Conservation (phyloP, 78 protist genomes). For the Diacronema lutheri region DNA sequence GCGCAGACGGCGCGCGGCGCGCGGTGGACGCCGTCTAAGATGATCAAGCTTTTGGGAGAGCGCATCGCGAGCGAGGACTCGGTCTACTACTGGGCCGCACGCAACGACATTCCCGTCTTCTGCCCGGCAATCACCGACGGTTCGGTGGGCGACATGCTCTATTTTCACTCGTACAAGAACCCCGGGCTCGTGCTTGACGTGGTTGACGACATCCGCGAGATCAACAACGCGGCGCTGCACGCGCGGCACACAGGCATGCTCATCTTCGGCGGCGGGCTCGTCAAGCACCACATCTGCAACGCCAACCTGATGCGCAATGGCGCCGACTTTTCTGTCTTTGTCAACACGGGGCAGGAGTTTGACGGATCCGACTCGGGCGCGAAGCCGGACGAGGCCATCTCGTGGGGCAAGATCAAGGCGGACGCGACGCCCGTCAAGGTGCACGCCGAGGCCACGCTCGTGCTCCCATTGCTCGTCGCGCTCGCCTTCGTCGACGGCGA, state of each 20-base stretch:
- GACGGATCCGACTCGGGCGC: constrained; percentile 97
- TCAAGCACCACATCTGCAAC: constrained; percentile 99
- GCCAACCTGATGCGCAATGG: constrained; percentile 99
- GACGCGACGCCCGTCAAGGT: constrained; percentile 93
- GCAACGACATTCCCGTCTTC: constrained; percentile 96
- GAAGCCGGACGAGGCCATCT: constrained; percentile 98
- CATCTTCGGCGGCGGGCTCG: constrained; percentile 99
- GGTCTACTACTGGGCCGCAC: constrained; percentile 91
- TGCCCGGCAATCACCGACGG: constrained; percentile 99
- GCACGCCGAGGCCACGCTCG: constrained; percentile 17
- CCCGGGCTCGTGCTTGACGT: constrained; percentile 93
- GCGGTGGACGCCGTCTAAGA: constrained; percentile 90
- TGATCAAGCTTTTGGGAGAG: constrained; percentile 91
- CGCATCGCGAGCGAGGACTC: constrained; percentile 85
- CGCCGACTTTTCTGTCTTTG: constrained; percentile 85
- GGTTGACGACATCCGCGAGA: constrained; percentile 73
- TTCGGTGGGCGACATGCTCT: constrained; percentile 97
- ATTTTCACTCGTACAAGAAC: constrained; percentile 82
- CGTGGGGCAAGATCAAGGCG: constrained; percentile 96
- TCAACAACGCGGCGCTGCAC: constrained; percentile 51
- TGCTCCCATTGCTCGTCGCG: constrained; percentile 28
- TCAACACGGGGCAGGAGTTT: constrained; percentile 90
- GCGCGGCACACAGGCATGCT: constrained; percentile 80
- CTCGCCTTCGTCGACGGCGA: constrained; percentile 7
- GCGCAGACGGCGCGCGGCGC: constrained; percentile 38